phyloP scores from a whole-genome alignment of 345 rosid genomes.

The Salix caprea region DNA sequence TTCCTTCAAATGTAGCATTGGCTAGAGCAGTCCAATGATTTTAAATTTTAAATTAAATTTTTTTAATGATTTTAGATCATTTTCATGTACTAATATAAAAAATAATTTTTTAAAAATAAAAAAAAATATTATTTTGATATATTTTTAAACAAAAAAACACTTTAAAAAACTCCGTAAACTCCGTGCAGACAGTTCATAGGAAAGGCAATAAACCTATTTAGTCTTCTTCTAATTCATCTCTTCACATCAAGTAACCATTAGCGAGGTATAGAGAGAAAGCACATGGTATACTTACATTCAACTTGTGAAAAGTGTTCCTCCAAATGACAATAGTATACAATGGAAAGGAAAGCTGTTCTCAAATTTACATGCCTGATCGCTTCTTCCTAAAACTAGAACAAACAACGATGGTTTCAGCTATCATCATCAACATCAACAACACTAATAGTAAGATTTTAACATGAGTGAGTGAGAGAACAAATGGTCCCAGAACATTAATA shows the following conservation, averaged over 20 bases:
- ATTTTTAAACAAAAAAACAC: too few relatives aligned
- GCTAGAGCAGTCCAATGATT: too few relatives aligned
- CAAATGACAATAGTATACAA: conserved; percentile 28
- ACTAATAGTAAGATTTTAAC: background rate
- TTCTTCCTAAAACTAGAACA: conserved; percentile 35
- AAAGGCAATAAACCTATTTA: background rate
- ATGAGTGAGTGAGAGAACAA: conserved; percentile 1
- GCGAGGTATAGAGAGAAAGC: background rate
- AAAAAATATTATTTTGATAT: too few relatives aligned
- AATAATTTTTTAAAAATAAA: too few relatives aligned
- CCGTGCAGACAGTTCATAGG: too few relatives aligned
- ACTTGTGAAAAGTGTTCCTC: conserved; percentile 9
- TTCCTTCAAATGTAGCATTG: too few relatives aligned
- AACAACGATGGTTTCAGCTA: conserved; percentile 25
- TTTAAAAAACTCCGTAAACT: too few relatives aligned
- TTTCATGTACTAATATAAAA: too few relatives aligned
- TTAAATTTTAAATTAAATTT: too few relatives aligned
- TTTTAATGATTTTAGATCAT: too few relatives aligned
- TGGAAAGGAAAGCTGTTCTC: conserved; percentile 35
- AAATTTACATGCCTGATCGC: conserved; percentile 52
- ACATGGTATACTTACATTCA: conserved; percentile 6
- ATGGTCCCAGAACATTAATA: conserved; percentile 7
- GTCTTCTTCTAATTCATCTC: background rate
- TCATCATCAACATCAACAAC: conserved; percentile 10
- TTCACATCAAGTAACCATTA: background rate